phyloP scores from a whole-genome alignment of 805 yeast genomes.

The Yarrowia yakushimensis region DNA sequence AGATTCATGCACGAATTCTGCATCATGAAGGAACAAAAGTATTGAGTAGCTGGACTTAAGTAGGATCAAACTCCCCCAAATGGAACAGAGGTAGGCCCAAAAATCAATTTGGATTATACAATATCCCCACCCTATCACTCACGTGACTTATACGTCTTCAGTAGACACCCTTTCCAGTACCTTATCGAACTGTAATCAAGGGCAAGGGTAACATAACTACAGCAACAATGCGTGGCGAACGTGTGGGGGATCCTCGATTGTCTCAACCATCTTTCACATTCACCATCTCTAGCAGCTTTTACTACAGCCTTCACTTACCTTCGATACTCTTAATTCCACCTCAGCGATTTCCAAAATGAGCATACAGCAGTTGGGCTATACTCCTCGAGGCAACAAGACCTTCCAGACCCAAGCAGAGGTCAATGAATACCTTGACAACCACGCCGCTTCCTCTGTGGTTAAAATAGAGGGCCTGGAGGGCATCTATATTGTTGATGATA shows the following conservation, averaged over 20 bases:
- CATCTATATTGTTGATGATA: constrained; percentile 1
- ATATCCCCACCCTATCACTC: not conserved
- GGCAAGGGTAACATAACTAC: constrained; percentile 12
- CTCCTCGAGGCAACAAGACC: constrained; percentile 5
- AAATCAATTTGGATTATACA: too few species aligned
- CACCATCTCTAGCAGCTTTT: not conserved
- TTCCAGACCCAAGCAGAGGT: constrained; percentile 13
- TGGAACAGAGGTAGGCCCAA: too few species aligned
- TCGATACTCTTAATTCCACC: too few species aligned
- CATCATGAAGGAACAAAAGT: not conserved
- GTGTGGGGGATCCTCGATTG: constrained; percentile 1
- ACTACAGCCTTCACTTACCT: not conserved
- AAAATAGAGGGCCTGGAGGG: constrained; percentile 20
- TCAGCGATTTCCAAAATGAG: constrained; percentile 24
- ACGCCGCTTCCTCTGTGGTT: constrained; percentile 1
- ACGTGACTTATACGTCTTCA: not conserved
- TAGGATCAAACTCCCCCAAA: not conserved
- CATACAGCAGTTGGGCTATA: constrained; percentile 14
- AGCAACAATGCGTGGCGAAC: constrained; percentile 18
- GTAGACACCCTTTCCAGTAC: not conserved
- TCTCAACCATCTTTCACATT: not conserved
- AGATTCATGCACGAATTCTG: not conserved
- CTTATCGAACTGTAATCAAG: constrained; percentile 19
- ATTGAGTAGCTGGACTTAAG: not conserved
- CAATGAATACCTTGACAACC: constrained; percentile 13